phyloP scores from a whole-genome alignment of 768 basidiomycete genomes.

The Coprinopsis strossmayeri region DNA sequence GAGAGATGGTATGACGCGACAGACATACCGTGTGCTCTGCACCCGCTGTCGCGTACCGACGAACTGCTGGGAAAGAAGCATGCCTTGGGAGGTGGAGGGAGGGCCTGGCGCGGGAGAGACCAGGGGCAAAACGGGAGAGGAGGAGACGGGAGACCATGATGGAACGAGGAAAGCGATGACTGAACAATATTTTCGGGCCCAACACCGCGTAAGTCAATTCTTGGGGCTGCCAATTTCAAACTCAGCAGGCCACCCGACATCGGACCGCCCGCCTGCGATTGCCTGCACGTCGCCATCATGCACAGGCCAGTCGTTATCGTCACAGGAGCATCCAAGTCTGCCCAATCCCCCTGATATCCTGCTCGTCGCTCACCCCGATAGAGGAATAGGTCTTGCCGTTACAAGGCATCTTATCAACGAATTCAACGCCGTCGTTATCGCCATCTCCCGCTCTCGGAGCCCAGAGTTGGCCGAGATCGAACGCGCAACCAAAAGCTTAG shows the following conservation, averaged over 20 bases:
- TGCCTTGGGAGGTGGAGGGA: constrained; percentile 35
- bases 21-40: constrained; percentile 34
- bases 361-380: constrained; percentile 16
- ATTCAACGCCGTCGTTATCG: constrained; percentile 64
- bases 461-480: constrained; percentile 46
- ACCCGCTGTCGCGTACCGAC: constrained; percentile 57
- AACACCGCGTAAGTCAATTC: constrained; percentile 8
- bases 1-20: constrained; percentile 19
- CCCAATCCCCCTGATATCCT: constrained; percentile 6
- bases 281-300: constrained; percentile 12
- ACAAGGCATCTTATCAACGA: constrained; percentile 57
- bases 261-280: constrained; percentile 8
- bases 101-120: constrained; percentile 44
- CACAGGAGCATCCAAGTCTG: constrained; percentile 80
- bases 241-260: constrained; percentile 8
- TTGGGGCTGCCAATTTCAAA: constrained; percentile 16
- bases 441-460: constrained; percentile 65
- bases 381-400: constrained; percentile 75
- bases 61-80: constrained; percentile 31
- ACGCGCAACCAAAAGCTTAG: constrained; percentile 42
- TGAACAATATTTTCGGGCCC: constrained; percentile 6
- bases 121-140: constrained; percentile 58
- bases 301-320: constrained; percentile 61
- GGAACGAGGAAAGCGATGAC: constrained; percentile 15
- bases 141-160: constrained; percentile 59